Percentiles rank a stretch among this genome's conserved stretches.
phyloP scores from a whole-genome alignment of 768 basidiomycete genomes.

The Clathrus columnatus region DNA sequence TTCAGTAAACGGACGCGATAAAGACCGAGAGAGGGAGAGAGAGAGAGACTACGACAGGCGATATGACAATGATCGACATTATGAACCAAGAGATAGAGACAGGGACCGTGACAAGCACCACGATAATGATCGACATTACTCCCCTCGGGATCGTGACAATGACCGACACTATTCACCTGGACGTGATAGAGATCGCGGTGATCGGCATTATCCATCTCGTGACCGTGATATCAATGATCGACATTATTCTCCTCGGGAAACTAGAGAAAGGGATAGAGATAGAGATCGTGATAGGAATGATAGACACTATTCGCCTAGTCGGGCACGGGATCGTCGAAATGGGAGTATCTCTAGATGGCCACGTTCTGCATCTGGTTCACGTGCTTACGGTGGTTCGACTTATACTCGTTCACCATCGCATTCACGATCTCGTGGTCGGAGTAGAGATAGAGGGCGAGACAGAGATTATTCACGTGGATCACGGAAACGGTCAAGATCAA shows the following conservation, averaged over 20 bases:
- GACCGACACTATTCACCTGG: not conserved
- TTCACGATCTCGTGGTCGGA: not conserved
- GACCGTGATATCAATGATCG: not conserved
- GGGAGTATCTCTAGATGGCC: not conserved
- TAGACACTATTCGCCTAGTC: not conserved
- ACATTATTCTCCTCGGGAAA: not conserved
- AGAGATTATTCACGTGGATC: too few relatives aligned
- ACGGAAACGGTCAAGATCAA: not conserved
- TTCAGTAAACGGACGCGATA: not conserved
- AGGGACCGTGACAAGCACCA: too few relatives aligned
- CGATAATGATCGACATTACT: not conserved
- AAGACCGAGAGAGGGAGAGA: conserved; percentile 14
- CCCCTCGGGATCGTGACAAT: not conserved
- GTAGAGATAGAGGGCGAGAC: not conserved
- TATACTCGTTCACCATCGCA: not conserved
- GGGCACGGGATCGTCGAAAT: not conserved
- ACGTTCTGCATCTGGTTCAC: not conserved
- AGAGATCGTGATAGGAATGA: not conserved
- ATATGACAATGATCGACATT: not conserved
- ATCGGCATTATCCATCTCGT: not conserved
- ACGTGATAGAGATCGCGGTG: not conserved
- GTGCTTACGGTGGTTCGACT: not conserved
- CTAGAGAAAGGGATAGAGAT: not conserved
- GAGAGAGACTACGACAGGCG: not conserved
- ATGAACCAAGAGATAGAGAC: conserved; percentile 2